These are phyloP conservation scores for Ensete glaucum DNA, from an alignment of 176 grass and related monocot species.

Conservation along the genomic window DNA sequence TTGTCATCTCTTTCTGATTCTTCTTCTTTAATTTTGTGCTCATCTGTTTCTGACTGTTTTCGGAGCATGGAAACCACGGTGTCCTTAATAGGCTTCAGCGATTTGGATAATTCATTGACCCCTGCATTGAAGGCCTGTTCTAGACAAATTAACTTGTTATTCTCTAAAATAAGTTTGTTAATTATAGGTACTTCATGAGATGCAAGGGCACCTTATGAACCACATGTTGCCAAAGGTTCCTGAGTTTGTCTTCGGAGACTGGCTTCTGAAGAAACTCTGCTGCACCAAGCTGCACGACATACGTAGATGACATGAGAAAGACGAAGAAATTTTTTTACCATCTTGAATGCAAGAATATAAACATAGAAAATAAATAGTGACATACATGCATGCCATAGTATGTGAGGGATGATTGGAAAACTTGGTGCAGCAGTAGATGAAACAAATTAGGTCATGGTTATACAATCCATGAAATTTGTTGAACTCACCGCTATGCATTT, in stretches of 20 bases:
- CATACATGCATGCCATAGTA: too few relatives aligned
- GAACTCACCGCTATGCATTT: slow-evolving; percentile 46
- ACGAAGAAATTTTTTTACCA: not conserved
- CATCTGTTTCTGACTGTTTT: not conserved
- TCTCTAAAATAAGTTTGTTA: not conserved
- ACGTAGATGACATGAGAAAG: not conserved
- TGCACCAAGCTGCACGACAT: slow-evolving; percentile 32
- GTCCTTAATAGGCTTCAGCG: slow-evolving; percentile 41
- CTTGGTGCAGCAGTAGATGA: too few relatives aligned
- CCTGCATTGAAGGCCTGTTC: slow-evolving; percentile 38
- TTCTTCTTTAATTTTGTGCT: slow-evolving; percentile 3
- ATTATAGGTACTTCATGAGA: not conserved
- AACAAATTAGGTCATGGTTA: too few relatives aligned
- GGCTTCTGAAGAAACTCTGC: slow-evolving; percentile 49
- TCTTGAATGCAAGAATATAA: too few relatives aligned
- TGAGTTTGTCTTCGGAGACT: slow-evolving; percentile 39
- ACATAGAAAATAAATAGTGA: too few relatives aligned
- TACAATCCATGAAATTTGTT: not conserved
- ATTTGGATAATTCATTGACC: slow-evolving; percentile 8
- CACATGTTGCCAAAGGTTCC: slow-evolving; percentile 48
- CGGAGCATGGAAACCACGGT: slow-evolving; percentile 32
- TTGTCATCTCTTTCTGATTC: not conserved
- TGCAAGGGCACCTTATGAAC: slow-evolving; percentile 38
- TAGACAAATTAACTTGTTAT: slow-evolving; percentile 12
- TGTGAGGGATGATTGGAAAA: not conserved